A percentile compares a stretch with the other conserved stretches of the same genome.
phyloP scores from a whole-genome alignment of 202 grass and related monocot genomes.

The Panicum virgatum region DNA sequence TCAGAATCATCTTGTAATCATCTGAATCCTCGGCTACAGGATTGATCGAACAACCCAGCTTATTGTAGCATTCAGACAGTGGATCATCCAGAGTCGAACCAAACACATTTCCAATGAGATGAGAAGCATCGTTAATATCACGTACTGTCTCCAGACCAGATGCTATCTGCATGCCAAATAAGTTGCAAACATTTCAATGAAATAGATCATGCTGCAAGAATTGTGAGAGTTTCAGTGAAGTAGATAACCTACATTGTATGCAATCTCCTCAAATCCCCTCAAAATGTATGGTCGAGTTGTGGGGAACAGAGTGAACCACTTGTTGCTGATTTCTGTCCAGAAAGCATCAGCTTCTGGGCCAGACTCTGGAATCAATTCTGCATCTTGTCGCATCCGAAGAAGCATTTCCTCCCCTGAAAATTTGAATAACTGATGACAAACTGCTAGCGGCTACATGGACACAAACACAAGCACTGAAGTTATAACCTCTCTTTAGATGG shows the following conservation, averaged over 20 bases:
- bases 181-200: background rate
- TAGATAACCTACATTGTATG: conserved; percentile 52
- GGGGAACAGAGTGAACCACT: conserved; percentile 88
- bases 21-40: conserved; percentile 57
- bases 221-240: background rate
- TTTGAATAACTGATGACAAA: background rate
- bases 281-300: conserved; percentile 61
- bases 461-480: background rate
- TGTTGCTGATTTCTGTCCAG: conserved; percentile 71
- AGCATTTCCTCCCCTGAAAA: conserved; percentile 68
- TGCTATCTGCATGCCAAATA: conserved; percentile 58
- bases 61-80: conserved; percentile 60
- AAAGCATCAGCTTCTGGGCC: conserved; percentile 25
- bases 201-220: background rate
- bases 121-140: conserved; percentile 81
- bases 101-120: conserved; percentile 54
- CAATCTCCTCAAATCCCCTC: conserved; percentile 55
- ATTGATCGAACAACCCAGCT: conserved; percentile 59
- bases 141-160: conserved; percentile 64
- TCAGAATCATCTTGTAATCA: conserved; percentile 81
- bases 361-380: conserved; percentile 34
- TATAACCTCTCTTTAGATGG: conserved; percentile 73
- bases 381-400: conserved; percentile 44
- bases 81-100: conserved; percentile 59
- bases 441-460: background rate